A percentile compares a stretch with the other conserved stretches of the same genome.
Evolutionary conservation across 83 land plant genomes (phyloP).

Genomic region (Thuja plicata): DNA sequence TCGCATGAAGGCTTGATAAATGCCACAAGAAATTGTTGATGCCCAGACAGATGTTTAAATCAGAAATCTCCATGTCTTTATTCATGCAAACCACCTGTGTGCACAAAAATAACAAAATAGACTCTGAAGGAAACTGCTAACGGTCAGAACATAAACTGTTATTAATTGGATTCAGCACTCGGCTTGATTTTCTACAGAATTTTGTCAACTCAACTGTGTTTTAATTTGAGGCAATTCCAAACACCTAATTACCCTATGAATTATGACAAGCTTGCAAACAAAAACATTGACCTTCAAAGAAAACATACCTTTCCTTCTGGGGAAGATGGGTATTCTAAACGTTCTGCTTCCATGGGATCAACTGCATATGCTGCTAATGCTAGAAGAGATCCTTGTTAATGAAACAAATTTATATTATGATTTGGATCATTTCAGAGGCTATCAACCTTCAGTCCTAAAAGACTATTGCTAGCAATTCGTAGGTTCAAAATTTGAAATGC

Average conservation of each 20-base stretch:
- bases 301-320: slow-evolving; percentile 42
- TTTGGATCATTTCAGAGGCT: background rate
- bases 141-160: too few species aligned
- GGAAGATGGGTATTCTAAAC: slow-evolving; percentile 40
- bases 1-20: too few species aligned
- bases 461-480: background rate
- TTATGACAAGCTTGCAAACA: background rate
- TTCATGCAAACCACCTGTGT: too few species aligned
- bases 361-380: slow-evolving; percentile 46
- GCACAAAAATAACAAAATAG: too few species aligned
- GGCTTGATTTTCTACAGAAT: too few species aligned
- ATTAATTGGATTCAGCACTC: too few species aligned
- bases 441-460: background rate
- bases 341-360: slow-evolving; percentile 36
- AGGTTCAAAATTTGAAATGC: background rate
- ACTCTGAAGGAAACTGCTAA: too few species aligned
- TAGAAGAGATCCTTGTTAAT: slow-evolving; percentile 27
- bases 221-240: background rate
- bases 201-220: too few species aligned
- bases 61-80: too few species aligned
- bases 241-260: background rate
- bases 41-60: too few species aligned
- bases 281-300: background rate
- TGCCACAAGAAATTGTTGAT: too few species aligned
- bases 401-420: background rate